Conservation (phyloP, 2,329 filamentous ascomycete genomes). For the Aspergillus spinulosporus region DNA sequence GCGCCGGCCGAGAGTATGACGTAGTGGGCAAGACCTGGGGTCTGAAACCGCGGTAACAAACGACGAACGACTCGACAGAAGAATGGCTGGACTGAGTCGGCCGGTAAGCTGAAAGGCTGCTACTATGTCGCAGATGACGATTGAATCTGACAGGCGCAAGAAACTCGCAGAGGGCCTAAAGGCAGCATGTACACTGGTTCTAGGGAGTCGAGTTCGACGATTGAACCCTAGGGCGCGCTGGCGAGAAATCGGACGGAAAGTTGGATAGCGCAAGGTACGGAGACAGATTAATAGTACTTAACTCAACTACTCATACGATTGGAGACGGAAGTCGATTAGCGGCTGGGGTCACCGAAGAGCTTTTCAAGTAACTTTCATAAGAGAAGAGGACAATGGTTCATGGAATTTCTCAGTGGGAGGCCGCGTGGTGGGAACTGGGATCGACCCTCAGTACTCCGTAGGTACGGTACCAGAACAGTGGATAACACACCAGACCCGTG, state of each 20-base stretch:
- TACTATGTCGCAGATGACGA: not conserved
- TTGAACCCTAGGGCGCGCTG: not conserved
- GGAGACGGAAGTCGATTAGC: not conserved
- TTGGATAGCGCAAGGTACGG: not conserved
- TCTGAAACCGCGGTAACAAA: constrained; percentile 22
- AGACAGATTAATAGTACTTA: not conserved
- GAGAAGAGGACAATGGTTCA: not conserved
- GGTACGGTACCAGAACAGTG: not conserved
- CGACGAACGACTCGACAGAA: not conserved
- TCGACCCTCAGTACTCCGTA: not conserved
- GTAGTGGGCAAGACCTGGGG: constrained; percentile 28
- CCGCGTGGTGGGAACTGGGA: not conserved
- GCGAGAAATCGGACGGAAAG: not conserved
- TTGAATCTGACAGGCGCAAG: not conserved
- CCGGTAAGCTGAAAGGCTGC: not conserved
- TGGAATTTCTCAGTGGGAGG: not conserved
- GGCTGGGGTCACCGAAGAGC: not conserved
- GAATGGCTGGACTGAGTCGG: not conserved
- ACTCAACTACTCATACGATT: not conserved
- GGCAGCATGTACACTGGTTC: not conserved
- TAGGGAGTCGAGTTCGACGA: not conserved
- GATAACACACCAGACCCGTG: not conserved
- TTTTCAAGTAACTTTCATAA: not conserved
- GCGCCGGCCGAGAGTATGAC: constrained; percentile 31
- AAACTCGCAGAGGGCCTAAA: not conserved